Percentiles rank a stretch among this genome's conserved stretches.
phyloP scores from a whole-genome alignment of 2,329 filamentous ascomycete genomes.

The Byssothecium circinans region DNA sequence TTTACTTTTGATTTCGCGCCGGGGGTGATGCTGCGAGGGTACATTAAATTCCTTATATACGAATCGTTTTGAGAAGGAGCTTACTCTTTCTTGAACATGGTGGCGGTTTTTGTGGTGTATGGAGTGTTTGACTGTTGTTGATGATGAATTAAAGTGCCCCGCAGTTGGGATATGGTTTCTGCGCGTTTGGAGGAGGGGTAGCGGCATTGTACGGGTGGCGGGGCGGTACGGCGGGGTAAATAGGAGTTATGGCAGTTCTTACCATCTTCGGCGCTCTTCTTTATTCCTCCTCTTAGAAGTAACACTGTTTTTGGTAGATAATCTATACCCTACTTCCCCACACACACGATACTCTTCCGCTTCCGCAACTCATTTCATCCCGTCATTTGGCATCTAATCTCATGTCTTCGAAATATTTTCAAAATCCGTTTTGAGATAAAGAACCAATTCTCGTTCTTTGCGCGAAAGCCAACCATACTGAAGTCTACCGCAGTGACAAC shows the following conservation, averaged over 20 bases:
- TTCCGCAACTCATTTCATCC: too few species aligned
- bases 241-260: not conserved
- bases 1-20: conserved; percentile 95
- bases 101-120: conserved; percentile 11
- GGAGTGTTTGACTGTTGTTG: not conserved
- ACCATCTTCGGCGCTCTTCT: too few species aligned
- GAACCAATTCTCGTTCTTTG: too few species aligned
- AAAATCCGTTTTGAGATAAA: too few species aligned
- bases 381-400: too few species aligned
- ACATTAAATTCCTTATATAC: conserved; percentile 2
- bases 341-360: too few species aligned
- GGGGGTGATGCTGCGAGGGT: conserved; percentile 64
- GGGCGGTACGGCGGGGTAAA: not conserved
- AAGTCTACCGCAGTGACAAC: conserved; percentile 1
- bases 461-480: not conserved
- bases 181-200: conserved; percentile 5
- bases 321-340: too few species aligned
- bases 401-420: too few species aligned
- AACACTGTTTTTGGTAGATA: too few species aligned
- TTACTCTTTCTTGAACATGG: conserved; percentile 44
- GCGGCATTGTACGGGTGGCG: not conserved
- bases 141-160: conserved; percentile 1
- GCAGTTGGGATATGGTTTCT: not conserved
- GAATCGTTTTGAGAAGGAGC: not conserved
- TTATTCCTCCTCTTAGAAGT: too few species aligned